A percentile compares a stretch with the other conserved stretches of the same genome.
Conservation (phyloP, 768 basidiomycete genomes). For the Amanita brunnescens region DNA sequence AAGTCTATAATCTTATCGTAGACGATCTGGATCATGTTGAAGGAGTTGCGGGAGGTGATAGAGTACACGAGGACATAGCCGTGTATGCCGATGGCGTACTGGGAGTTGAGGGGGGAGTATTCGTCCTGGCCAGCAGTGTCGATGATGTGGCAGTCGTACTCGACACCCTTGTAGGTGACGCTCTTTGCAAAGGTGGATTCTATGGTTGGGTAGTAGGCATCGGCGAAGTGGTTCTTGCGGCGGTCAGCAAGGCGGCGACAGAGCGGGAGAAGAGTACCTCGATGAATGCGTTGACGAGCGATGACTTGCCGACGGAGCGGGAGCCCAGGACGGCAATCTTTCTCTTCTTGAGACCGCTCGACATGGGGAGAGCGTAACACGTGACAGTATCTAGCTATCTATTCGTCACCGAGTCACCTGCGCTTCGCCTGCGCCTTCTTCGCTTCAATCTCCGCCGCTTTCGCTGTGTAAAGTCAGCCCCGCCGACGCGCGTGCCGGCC, state of each 20-base stretch:
- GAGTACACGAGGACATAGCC: slow-evolving; percentile 97
- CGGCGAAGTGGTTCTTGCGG: slow-evolving; percentile 67
- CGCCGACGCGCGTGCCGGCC: no score
- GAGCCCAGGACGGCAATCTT: slow-evolving; percentile 89
- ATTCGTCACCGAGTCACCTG: slow-evolving; percentile 7
- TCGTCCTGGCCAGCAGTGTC: slow-evolving; percentile 99
- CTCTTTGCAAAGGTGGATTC: slow-evolving; percentile 83
- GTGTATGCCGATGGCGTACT: slow-evolving; percentile 95
- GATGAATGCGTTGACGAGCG: slow-evolving; percentile 89
- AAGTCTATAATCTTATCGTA: slow-evolving; percentile 96
- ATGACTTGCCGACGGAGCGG: slow-evolving; percentile 87
- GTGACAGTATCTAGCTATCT: neutral
- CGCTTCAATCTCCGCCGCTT: slow-evolving; percentile 51
- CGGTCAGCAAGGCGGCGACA: neutral
- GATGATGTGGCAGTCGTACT: slow-evolving; percentile 95
- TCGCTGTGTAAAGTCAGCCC: slow-evolving; percentile 41
- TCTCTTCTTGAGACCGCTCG: slow-evolving; percentile 54
- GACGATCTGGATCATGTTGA: slow-evolving; percentile 91
- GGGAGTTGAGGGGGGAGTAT: slow-evolving; percentile 86
- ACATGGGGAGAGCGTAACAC: slow-evolving; percentile 11
- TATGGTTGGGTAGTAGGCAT: slow-evolving; percentile 93
- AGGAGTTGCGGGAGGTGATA: slow-evolving; percentile 80
- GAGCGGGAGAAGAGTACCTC: slow-evolving; percentile 32
- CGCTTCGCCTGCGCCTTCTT: slow-evolving; percentile 40
- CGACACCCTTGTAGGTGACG: slow-evolving; percentile 79